Conservation (phyloP, 148 eudicot species). For the Pharnaceum exiguum region DNA sequence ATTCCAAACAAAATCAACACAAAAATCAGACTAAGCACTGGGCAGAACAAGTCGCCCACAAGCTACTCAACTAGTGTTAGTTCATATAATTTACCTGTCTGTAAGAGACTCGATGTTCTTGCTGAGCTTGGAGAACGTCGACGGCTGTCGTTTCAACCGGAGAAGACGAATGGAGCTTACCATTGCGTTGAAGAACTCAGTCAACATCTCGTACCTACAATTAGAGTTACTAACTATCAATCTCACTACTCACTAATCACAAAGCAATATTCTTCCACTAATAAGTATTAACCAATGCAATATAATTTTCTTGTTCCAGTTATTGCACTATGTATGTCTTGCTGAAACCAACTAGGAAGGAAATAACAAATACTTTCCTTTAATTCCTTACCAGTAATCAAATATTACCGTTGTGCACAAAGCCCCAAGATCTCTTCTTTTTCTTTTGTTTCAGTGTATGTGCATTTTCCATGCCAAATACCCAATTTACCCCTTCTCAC, state of each 20-base stretch:
- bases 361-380: too few species aligned
- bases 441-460: too few species aligned
- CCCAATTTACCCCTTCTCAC: neutral
- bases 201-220: slow-evolving; percentile 52
- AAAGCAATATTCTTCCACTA: neutral
- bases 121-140: slow-evolving; percentile 54
- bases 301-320: too few species aligned
- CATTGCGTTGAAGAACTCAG: slow-evolving; percentile 65
- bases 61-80: too few species aligned
- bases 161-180: slow-evolving; percentile 59
- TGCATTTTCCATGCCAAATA: neutral
- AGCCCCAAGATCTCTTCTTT: too few species aligned
- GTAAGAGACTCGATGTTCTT: slow-evolving; percentile 53
- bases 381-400: too few species aligned
- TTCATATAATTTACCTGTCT: slow-evolving; percentile 57
- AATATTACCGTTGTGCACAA: too few species aligned
- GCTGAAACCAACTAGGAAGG: too few species aligned
- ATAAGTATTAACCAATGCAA: too few species aligned
- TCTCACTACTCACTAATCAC: neutral
- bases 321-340: too few species aligned
- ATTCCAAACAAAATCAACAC: neutral
- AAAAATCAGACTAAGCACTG: neutral
- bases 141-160: slow-evolving; percentile 29
- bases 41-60: neutral
- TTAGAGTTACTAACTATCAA: neutral